Evolutionary conservation across 441 rosid species (phyloP).

Genomic region (Flueggea neowawraea): DNA sequence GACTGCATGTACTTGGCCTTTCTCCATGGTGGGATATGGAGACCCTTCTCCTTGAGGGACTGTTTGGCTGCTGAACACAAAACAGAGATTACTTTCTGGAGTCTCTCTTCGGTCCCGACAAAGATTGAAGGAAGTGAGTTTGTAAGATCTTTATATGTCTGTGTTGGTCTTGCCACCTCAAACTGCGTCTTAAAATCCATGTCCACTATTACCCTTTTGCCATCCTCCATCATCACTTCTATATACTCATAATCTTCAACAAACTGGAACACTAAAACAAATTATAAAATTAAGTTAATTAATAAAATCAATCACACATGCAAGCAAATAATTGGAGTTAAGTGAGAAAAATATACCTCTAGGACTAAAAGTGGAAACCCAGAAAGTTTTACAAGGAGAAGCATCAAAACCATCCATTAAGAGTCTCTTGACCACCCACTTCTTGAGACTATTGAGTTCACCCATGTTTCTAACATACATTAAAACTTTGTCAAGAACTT

Average conservation of each 20-base stretch:
- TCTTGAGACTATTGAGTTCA: slow-evolving; percentile 22
- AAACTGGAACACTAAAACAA: too few species aligned
- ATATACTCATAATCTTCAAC: slow-evolving; percentile 47
- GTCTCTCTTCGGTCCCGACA: slow-evolving; percentile 36
- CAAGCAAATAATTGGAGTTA: too few species aligned
- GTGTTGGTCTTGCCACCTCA: slow-evolving; percentile 50
- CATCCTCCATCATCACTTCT: slow-evolving; percentile 12
- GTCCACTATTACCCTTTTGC: slow-evolving; percentile 36
- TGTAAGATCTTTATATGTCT: slow-evolving; percentile 26
- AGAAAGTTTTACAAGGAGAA: slow-evolving; percentile 40
- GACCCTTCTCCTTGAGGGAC: slow-evolving; percentile 38
- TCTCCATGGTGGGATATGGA: slow-evolving; percentile 52
- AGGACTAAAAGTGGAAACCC: slow-evolving; percentile 40
- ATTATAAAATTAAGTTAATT: background rate
- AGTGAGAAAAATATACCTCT: slow-evolving; percentile 12
- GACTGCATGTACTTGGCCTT: slow-evolving; percentile 37
- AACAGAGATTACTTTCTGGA: slow-evolving; percentile 25
- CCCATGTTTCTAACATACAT: slow-evolving; percentile 31
- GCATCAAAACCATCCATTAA: slow-evolving; percentile 43
- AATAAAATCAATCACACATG: background rate
- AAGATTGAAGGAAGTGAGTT: slow-evolving; percentile 31
- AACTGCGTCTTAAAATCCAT: slow-evolving; percentile 47
- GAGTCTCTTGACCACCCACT: slow-evolving; percentile 35
- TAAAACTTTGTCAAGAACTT: slow-evolving; percentile 27
- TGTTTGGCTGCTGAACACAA: slow-evolving; percentile 43